Percentiles rank a stretch among this genome's conserved stretches.
These are phyloP conservation scores for Cunninghamia lanceolata DNA, from an alignment of 75 land plant species.

Conservation along the genomic window DNA sequence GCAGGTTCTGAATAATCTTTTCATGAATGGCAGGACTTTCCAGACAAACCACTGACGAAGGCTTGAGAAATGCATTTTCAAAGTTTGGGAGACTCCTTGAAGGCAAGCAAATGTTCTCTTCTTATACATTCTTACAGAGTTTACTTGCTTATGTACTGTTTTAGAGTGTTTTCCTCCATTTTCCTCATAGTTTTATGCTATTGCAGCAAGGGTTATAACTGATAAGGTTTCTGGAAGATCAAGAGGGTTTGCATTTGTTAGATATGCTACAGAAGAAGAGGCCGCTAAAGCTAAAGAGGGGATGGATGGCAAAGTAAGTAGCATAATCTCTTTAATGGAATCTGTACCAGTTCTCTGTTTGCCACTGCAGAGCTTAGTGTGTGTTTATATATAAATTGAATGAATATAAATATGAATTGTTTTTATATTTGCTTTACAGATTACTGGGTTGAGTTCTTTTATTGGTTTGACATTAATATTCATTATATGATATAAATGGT, in stretches of 20 bases:
- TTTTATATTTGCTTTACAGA: background rate
- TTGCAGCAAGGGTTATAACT: conserved; percentile 63
- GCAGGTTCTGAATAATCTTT: background rate
- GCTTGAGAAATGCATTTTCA: conserved; percentile 44
- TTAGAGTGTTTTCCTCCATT: background rate
- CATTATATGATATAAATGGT: background rate
- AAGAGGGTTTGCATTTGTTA: conserved; percentile 87
- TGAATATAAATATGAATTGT: background rate
- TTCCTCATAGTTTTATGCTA: background rate
- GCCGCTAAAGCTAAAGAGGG: conserved; percentile 64
- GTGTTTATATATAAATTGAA: background rate
- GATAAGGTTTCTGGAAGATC: conserved; percentile 77
- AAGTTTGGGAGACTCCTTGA: conserved; percentile 47
- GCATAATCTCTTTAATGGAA: background rate
- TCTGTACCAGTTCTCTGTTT: background rate
- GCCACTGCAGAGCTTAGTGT: background rate
- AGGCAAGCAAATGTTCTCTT: conserved; percentile 20
- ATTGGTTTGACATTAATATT: background rate
- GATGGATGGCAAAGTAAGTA: conserved; percentile 61
- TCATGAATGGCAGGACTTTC: conserved; percentile 42
- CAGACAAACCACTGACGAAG: conserved; percentile 52
- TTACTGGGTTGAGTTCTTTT: background rate
- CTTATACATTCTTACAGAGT: background rate
- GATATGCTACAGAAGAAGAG: conserved; percentile 63
- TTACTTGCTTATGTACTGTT: conserved; percentile 3